Evolutionary conservation across 805 yeast genomes (phyloP), one percentile per base, ranked within the genome.

Genomic region (Lipomyces japonicus): DNA sequence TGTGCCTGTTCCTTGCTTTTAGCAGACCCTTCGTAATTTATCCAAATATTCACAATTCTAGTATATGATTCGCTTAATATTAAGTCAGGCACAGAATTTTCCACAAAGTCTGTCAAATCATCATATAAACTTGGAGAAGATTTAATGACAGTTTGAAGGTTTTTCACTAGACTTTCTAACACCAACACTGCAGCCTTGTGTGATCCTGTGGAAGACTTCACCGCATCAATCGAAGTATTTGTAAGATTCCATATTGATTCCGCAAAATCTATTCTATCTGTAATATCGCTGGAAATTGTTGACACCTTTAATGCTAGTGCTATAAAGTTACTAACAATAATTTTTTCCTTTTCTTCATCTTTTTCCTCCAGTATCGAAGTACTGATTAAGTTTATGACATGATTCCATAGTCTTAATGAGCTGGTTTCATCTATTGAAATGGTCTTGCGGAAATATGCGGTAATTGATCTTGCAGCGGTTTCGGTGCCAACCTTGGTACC

Each of bases 401-500:
- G n/a, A 21, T 26, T 40, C 57, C 57, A 53, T 25, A 51, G 39
- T 4, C 2, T 14, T 4, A 19, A n/a, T 3, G 56, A 57, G 7
- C 43, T 35, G n/a, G 23, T 24, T 10, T 44, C 53, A 38, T 52
- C 43, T 16, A 42, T 49, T 6, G 42, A 39, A 14, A 39, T 41
- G 4, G 44, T 31, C 26, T 42, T 50, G 7, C 53, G 38, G 16
- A 54, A 14, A 22, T 39, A 47, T 14, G 30, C 30, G 14, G 48
- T 30, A 22, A 51, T 25, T 9, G 50, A 26, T 22, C 48, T 34
- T 12, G 56, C 47, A 16, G 32, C 41, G 3, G 26, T 32, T 10
- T 49, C 56, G 4, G 58, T 37, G 2, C 46, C 43, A 30, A 50
- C 43, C 24, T 49, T 48, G 32, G 40, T 42, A 5, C 54, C 54